These are phyloP conservation scores for Colletotrichum theobromicola DNA, from an alignment of 2,329 filamentous ascomycete genomes.

Conservation along the genomic window DNA sequence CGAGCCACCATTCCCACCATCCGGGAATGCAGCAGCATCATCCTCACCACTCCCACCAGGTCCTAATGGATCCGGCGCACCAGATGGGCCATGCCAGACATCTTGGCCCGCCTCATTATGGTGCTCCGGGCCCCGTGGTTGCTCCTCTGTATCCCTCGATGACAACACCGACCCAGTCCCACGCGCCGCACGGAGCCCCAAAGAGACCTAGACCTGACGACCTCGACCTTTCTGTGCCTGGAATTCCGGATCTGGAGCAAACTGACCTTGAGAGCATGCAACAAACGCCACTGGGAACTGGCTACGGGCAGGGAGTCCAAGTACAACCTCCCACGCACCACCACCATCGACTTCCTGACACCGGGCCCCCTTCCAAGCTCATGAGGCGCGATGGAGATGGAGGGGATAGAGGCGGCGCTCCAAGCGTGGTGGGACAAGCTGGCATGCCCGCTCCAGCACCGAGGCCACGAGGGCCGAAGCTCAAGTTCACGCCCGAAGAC, in stretches of 20 bases:
- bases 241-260: conserved; percentile 58
- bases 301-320: conserved; percentile 53
- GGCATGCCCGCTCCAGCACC: conserved; percentile 88
- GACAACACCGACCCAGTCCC: conserved; percentile 42
- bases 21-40: conserved; percentile 47
- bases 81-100: conserved; percentile 58
- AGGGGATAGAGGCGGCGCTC: conserved; percentile 66
- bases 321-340: conserved; percentile 69
- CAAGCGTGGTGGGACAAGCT: conserved; percentile 84
- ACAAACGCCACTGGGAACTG: conserved; percentile 55
- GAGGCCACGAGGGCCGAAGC: conserved; percentile 82
- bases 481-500: conserved; percentile 93
- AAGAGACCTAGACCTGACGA: conserved; percentile 65
- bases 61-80: conserved; percentile 58
- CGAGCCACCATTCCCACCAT: conserved; percentile 47
- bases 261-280: conserved; percentile 61
- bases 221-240: conserved; percentile 59
- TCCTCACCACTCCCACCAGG: conserved; percentile 54
- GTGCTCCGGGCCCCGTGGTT: conserved; percentile 51
- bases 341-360: conserved; percentile 80
- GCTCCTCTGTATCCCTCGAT: conserved; percentile 58
- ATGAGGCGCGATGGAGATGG: conserved; percentile 63
- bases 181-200: conserved; percentile 31
- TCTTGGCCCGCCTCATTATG: conserved; percentile 60
- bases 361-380: conserved; percentile 72